Evolutionary conservation across 163 green algal genomes (phyloP).

Genomic region (Chlamydomonas reinhardtii): DNA sequence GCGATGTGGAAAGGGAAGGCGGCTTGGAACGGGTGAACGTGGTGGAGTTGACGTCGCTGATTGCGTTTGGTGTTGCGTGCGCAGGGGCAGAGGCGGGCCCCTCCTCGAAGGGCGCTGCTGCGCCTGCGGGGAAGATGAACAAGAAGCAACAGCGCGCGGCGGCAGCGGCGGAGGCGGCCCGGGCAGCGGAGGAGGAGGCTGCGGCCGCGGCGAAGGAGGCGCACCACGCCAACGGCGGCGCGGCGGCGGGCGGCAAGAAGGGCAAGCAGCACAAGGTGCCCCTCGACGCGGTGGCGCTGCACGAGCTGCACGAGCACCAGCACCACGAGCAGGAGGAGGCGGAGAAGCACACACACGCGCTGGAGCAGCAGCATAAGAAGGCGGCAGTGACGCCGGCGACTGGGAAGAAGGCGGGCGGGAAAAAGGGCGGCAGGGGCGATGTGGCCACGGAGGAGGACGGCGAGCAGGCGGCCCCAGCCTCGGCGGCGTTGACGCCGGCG

Average conservation of each 20-base stretch:
- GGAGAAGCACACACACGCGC: no score
- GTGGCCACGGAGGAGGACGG: background rate
- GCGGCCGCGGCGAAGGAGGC: background rate
- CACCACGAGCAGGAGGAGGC: background rate
- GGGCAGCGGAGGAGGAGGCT: background rate
- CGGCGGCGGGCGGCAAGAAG: background rate
- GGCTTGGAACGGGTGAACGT: no score
- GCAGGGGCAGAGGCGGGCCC: constrained; percentile 21
- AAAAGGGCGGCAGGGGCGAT: background rate
- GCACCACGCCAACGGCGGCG: background rate
- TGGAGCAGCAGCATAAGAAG: constrained; percentile 21
- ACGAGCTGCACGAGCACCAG: background rate
- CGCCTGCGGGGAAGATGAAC: background rate
- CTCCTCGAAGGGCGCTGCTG: background rate
- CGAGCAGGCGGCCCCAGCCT: background rate
- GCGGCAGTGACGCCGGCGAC: background rate
- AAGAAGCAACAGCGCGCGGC: constrained; percentile 28
- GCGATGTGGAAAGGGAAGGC: no score
- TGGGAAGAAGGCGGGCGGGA: background rate
- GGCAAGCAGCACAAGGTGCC: constrained; percentile 11
- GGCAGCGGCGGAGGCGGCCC: no score
- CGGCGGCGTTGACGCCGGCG: background rate
- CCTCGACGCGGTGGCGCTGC: background rate
- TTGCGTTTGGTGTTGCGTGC: no score
- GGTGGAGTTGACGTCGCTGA: no score